phyloP scores from a whole-genome alignment of 2,329 filamentous ascomycete species.

The Fusarium sulawesiense region DNA sequence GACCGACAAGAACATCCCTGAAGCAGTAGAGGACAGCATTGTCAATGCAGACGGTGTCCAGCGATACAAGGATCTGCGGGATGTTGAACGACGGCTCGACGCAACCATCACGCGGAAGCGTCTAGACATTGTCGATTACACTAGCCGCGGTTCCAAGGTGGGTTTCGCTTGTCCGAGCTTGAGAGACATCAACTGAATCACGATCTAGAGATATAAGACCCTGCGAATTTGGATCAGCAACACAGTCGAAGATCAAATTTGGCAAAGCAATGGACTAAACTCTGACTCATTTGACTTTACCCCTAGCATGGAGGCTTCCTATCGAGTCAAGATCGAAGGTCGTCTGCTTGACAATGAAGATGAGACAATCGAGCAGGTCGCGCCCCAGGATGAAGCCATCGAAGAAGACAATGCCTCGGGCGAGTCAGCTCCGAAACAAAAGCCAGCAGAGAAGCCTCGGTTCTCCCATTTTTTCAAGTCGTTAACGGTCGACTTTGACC shows the following conservation, averaged over 20 bases:
- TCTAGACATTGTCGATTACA: slow-evolving; percentile 86
- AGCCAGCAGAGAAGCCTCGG: slow-evolving; percentile 60
- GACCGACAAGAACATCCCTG: slow-evolving; percentile 93
- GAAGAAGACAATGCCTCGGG: slow-evolving; percentile 45
- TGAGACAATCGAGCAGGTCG: slow-evolving; percentile 64
- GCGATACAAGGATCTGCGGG: slow-evolving; percentile 85
- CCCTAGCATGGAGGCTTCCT: slow-evolving; percentile 80
- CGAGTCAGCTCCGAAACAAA: slow-evolving; percentile 51
- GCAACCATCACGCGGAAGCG: slow-evolving; percentile 94
- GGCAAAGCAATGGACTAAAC: slow-evolving; percentile 79
- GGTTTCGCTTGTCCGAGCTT: slow-evolving; percentile 5
- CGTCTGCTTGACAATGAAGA: slow-evolving; percentile 79
- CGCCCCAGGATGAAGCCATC: slow-evolving; percentile 54
- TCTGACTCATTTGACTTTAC: slow-evolving; percentile 85
- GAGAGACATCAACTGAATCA: slow-evolving; percentile 16
- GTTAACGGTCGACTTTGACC: slow-evolving; percentile 80
- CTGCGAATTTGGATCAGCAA: slow-evolving; percentile 96
- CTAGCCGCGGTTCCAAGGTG: slow-evolving; percentile 78
- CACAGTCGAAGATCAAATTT: slow-evolving; percentile 91
- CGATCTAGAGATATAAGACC: slow-evolving; percentile 76
- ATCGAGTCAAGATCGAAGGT: slow-evolving; percentile 92
- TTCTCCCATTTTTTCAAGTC: slow-evolving; percentile 85
- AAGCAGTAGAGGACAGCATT: slow-evolving; percentile 84
- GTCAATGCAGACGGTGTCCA: slow-evolving; percentile 81
- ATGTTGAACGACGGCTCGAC: slow-evolving; percentile 88